Conservation (phyloP, 805 yeast genomes). For the Wickerhamomyces sydowiorum region DNA sequence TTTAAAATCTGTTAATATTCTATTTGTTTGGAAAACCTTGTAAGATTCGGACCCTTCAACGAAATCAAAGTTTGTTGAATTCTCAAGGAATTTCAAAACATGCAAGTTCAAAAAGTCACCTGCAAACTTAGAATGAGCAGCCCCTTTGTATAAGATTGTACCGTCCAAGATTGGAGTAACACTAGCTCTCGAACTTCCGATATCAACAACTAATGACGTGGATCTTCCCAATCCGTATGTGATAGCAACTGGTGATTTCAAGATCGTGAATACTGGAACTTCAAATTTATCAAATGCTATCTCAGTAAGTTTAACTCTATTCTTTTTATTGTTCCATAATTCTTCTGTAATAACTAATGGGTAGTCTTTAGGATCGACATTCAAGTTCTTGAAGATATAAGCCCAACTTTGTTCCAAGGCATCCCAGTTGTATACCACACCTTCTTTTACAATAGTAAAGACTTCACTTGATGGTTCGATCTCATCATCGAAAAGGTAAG, state of each 20-base stretch:
- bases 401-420: slow-evolving; percentile 63
- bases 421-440: slow-evolving; percentile 69
- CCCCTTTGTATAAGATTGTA: slow-evolving; percentile 57
- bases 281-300: slow-evolving; percentile 68
- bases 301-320: slow-evolving; percentile 53
- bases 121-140: slow-evolving; percentile 64
- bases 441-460: slow-evolving; percentile 57
- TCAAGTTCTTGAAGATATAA: slow-evolving; percentile 50
- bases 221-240: slow-evolving; percentile 74
- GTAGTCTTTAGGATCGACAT: slow-evolving; percentile 49
- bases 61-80: slow-evolving; percentile 20
- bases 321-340: slow-evolving; percentile 61
- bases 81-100: slow-evolving; percentile 41
- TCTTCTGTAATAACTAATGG: slow-evolving; percentile 65
- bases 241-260: slow-evolving; percentile 72
- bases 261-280: slow-evolving; percentile 72
- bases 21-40: slow-evolving; percentile 30
- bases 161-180: slow-evolving; percentile 82
- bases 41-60: slow-evolving; percentile 30
- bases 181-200: slow-evolving; percentile 64
- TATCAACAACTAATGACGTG: slow-evolving; percentile 73
- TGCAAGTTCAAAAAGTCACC: slow-evolving; percentile 80
- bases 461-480: slow-evolving; percentile 28
- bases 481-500: slow-evolving; percentile 39
- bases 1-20: slow-evolving; percentile 45